Evolutionary conservation across 495 filamentous ascomycete species (phyloP), one percentile per base, ranked within the genome.

Genomic region (Aspergillus biplanus): DNA sequence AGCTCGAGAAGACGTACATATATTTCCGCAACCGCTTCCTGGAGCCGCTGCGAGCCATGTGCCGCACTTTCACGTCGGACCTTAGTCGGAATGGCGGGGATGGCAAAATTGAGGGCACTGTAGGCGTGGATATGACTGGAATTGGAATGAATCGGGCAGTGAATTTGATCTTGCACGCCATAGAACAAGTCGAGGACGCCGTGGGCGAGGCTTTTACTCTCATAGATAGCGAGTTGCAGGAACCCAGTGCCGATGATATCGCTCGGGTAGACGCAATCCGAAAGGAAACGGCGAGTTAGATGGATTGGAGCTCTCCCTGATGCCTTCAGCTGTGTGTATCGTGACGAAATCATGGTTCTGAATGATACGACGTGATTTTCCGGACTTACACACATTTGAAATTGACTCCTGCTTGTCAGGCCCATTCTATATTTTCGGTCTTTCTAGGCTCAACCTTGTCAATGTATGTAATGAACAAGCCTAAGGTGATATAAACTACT

Each of bases 1-100:
- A 77, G 9, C 69, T 83, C 0, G 73, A 76, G 32, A 79, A 78
- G 66, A 75, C 71, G 0, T 68, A 74, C 15, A 52, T 68, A 12
- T 75, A 69, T 62, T 80, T 82, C 71, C 74, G 73, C n/a, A 68
- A 52, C 21, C 58, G 75, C n/a, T 79, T 78, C 15, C 69, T 78
- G 2, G 58, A 64, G 8, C 79, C 74, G 1, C 66, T 82, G 21
- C 73, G 75, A 11, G 62, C 68, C 2, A 53, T 75, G 7, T 74
- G 74, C 58, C 72, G 65, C 32, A 66, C 69, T 1, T 77, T 80
- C 52, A 75, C 79, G 50, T 63, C 64, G 7, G 77, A 81, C 57
- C 65, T 78, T 12, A 47, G 66, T 1, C 31, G 68, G 16, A 77
- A 79, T 33, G 77, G 79, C 46, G 79, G 79, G 32, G 73, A 75